A percentile compares a stretch with the other conserved stretches of the same genome.
Evolutionary conservation across 352 stramenopile species (phyloP).

Genomic region (Pythium guiyangense): DNA sequence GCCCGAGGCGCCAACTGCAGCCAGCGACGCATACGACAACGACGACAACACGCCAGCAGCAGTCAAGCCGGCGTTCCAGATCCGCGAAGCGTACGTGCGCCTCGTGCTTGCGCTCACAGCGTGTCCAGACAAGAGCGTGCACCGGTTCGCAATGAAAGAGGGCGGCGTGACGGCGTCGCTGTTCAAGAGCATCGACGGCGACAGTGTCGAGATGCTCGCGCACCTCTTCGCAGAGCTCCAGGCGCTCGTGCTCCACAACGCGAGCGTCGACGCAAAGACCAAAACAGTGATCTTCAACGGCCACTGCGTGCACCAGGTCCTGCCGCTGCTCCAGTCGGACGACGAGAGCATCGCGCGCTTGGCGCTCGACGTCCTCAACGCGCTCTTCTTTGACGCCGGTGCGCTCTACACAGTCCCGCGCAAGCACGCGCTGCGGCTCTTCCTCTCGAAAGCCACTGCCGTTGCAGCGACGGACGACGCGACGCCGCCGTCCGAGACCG

Average conservation of each 20-base stretch:
- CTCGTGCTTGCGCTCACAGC: conserved; percentile 57
- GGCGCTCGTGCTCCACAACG: conserved; percentile 48
- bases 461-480: conserved; percentile 7
- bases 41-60: neutral
- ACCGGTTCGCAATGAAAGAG: conserved; percentile 77
- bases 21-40: conserved; percentile 2
- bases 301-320: conserved; percentile 55
- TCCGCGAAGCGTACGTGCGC: conserved; percentile 59
- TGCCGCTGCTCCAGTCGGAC: conserved; percentile 60
- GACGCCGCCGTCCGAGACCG: conserved; percentile 31
- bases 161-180: conserved; percentile 55
- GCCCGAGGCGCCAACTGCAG: conserved; percentile 12
- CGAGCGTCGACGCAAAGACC: conserved; percentile 43
- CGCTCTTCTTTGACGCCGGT: conserved; percentile 53
- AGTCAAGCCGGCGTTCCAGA: conserved; percentile 38
- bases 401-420: conserved; percentile 52
- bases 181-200: conserved; percentile 75
- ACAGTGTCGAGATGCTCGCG: conserved; percentile 50
- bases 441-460: conserved; percentile 34
- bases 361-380: conserved; percentile 34
- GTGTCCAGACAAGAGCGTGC: conserved; percentile 70
- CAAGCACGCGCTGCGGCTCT: conserved; percentile 36
- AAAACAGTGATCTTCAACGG: conserved; percentile 65
- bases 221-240: conserved; percentile 39
- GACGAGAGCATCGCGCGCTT: conserved; percentile 34